Base-by-base conservation (phyloP, 345 rosid species). In the Arabidopsis suecica region DNA sequence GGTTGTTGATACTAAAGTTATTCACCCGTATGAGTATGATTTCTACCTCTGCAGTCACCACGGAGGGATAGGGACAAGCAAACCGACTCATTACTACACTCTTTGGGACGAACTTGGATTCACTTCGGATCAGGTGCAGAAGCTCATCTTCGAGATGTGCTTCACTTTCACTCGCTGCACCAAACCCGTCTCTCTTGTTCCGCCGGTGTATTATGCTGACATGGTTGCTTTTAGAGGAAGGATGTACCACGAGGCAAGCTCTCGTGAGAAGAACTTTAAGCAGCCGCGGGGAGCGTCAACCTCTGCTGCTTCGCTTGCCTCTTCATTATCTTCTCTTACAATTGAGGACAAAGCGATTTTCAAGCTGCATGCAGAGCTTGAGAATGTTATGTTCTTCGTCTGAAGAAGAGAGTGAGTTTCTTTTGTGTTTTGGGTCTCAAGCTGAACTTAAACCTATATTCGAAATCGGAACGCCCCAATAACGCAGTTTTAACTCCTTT, bases 101-200 rank as follows among this genome's bases (percentile, higher is more conserved):
- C 78, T 93, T 3, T 89, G 91, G 93, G 96, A 93, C 40, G 96
- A 91, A 56, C 81, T 91, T 9, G 75, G 76, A 4, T 87, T 91
- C 66, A 61, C 83, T 5, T 89, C 98, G 0, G 96, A 93, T 51
- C 73, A 81, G 22, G 61, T 89, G 74, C 92, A 93, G 78, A 78
- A 85, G 79, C 86, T 93, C 32, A 91, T 87, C 30, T 93, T 89
- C 50, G 68, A 86, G 78, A 75, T 93, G 87, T 93, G 97, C 57
- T 93, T 88, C 81, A 93, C 94, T 68, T 91, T 87, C 77, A 86
- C 96, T 61, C 84, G 97, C 3, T 93, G 98, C 81, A 89, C 97
- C 10, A 91, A 88, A 73, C 91, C 98, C 0, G 95, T 91, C 12
- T 87, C 97, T 4, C 69, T 91, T 20, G 93, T 93, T 25, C 93